Conservation (phyloP, 495 filamentous ascomycete species). For the Tuber aestivum region DNA sequence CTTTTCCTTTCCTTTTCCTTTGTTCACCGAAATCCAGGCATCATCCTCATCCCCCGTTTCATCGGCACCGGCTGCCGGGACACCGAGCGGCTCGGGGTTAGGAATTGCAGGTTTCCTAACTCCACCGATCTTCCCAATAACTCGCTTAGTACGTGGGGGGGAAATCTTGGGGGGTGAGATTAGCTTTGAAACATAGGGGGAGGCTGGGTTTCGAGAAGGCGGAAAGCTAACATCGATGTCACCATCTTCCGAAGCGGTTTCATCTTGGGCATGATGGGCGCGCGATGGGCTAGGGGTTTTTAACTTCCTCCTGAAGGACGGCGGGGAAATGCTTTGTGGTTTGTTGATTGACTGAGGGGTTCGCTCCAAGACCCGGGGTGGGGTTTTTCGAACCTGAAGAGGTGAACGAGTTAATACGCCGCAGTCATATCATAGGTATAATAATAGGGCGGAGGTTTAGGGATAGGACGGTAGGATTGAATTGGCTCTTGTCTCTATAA, state of each 20-base stretch:
- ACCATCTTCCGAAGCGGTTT: conserved; percentile 38
- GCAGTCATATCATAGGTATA: not conserved
- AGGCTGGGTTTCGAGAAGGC: conserved; percentile 19
- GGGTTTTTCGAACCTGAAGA: conserved; percentile 50
- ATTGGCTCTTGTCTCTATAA: not conserved
- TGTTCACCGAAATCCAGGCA: conserved; percentile 8
- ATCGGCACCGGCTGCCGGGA: conserved; percentile 8
- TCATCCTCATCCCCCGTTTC: conserved; percentile 32
- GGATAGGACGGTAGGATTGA: not conserved
- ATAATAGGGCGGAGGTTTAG: not conserved
- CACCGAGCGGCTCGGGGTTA: not conserved
- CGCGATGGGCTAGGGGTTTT: conserved; percentile 6
- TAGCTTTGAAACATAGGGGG: conserved; percentile 6
- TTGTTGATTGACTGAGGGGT: conserved; percentile 5
- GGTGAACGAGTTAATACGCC: conserved; percentile 24
- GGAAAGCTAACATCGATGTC: conserved; percentile 37
- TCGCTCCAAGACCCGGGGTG: conserved; percentile 35
- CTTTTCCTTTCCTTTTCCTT: conserved; percentile 13
- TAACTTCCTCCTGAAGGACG: conserved; percentile 10
- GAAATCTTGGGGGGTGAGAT: conserved; percentile 4
- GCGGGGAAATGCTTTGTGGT: conserved; percentile 7
- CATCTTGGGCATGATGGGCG: conserved; percentile 10
- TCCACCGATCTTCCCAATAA: conserved; percentile 5
- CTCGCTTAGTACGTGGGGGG: not conserved
- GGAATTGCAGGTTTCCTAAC: not conserved